phyloP scores from a whole-genome alignment of 2,329 filamentous ascomycete genomes.

The Penicillium frequentans region DNA sequence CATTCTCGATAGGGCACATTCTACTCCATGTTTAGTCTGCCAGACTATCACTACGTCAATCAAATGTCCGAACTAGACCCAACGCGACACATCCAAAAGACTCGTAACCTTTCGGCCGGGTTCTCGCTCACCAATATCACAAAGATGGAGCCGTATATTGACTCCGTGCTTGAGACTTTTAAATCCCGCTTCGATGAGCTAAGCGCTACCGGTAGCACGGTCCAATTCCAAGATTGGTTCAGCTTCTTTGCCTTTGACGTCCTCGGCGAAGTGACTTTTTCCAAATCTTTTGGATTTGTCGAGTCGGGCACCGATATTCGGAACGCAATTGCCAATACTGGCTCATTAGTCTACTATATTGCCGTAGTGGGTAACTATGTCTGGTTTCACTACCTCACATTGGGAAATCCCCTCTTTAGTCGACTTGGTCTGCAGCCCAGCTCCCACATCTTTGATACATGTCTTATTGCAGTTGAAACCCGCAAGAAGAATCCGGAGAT shows the following conservation, averaged over 20 bases:
- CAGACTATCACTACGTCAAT: slow-evolving; percentile 43
- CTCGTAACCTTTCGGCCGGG: slow-evolving; percentile 30
- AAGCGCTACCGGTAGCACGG: slow-evolving; percentile 17
- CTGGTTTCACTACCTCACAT: slow-evolving; percentile 35
- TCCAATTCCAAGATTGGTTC: slow-evolving; percentile 45
- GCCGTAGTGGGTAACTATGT: slow-evolving; percentile 36
- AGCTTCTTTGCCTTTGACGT: slow-evolving; percentile 41
- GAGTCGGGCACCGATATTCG: slow-evolving; percentile 34
- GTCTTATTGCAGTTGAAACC: slow-evolving; percentile 29
- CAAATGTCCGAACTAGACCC: slow-evolving; percentile 42
- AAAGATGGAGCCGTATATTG: slow-evolving; percentile 28
- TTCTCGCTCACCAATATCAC: slow-evolving; percentile 35
- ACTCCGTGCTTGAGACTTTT: slow-evolving; percentile 31
- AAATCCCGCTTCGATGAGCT: slow-evolving; percentile 27
- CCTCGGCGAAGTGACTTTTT: slow-evolving; percentile 39
- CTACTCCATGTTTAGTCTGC: slow-evolving; percentile 39
- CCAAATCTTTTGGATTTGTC: slow-evolving; percentile 37
- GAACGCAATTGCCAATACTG: slow-evolving; percentile 37
- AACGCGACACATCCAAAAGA: slow-evolving; percentile 34
- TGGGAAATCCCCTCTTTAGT: slow-evolving; percentile 41
- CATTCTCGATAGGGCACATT: slow-evolving; percentile 30
- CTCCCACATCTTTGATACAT: slow-evolving; percentile 42
- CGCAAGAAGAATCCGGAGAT: slow-evolving; percentile 33
- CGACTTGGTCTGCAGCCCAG: slow-evolving; percentile 35
- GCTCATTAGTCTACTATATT: slow-evolving; percentile 30